Evolutionary conservation across 148 eudicot genomes (phyloP), one percentile per base, ranked within the genome.

Genomic region (Fagopyrum homotropicum): DNA sequence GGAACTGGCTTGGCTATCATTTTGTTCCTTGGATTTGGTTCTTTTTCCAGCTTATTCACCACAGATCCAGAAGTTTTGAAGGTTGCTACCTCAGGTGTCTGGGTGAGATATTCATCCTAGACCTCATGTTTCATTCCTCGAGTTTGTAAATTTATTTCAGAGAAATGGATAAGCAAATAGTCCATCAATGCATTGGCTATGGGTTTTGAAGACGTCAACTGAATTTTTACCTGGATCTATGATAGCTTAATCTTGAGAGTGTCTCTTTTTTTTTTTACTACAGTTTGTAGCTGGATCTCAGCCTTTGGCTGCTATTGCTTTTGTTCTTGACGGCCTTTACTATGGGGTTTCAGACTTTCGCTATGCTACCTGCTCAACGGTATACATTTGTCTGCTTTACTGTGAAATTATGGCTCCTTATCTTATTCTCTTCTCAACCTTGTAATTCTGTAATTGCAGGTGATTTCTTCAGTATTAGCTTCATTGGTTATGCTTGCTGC

Each of bases 271-370:
- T 22, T 22, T 40, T 0, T 55, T 3, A 0, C 29, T 81, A 80
- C 85, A 94, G 98, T 94, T 94, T 83, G 96, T 94, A 54, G 97
- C 93, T 52, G 98, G 91, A 79, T 89, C 97, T 73, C 98, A 91
- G 79, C 97, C 97, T 73, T 79, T 94, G 49, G 91, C 91, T 79
- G 98, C 98, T 40, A 79, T 94, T 61, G 98, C 98, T 69, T 94
- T 94, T 86, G 93, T 94, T 79, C 73, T 94, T 72, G 98, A 94
- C 76, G 98, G 98, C 80, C 89, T 94, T 73, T 94, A 94, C 75
- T 94, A 94, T 73, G 98, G 98, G 72, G 93, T 90, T 78, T 94
- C 93, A 48, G 98, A 94, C 85, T 94, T 91, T 64, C 88, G 78
- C 80, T 94, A 83, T 79, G 98, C 98, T 54, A 91, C 98, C 74